These are phyloP conservation scores for Gastrolobium bilobum DNA, from an alignment of 306 rosid genomes.

Conservation along the genomic window DNA sequence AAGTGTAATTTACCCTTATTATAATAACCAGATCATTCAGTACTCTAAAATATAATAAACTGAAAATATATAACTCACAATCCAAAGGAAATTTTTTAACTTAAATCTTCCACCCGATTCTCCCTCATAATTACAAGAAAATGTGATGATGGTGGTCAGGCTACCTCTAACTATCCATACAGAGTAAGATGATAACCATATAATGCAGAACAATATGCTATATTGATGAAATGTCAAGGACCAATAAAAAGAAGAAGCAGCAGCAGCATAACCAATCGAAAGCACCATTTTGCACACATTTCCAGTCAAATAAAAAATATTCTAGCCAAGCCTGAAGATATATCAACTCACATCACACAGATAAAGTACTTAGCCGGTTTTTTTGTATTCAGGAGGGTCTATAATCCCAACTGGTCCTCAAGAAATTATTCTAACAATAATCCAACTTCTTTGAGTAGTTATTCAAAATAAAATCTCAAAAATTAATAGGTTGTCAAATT, in stretches of 20 bases:
- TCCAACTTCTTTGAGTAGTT: background rate
- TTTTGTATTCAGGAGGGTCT: background rate
- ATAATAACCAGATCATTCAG: no score
- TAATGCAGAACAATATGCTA: background rate
- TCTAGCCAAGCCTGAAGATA: constrained; percentile 1
- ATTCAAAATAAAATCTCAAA: background rate
- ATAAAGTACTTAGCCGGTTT: background rate
- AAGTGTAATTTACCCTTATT: no score
- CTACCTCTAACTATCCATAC: constrained; percentile 1
- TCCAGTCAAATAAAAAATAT: background rate
- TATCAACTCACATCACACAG: constrained; percentile 4
- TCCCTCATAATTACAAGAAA: background rate
- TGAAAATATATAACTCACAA: constrained; percentile 5
- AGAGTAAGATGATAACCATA: background rate
- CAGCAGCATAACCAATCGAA: background rate
- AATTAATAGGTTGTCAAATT: background rate
- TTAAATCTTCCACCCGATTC: background rate
- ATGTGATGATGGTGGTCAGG: background rate
- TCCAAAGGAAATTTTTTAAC: background rate
- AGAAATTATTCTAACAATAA: background rate
- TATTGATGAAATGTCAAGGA: background rate
- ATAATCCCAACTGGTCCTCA: constrained; percentile 6
- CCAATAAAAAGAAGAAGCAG: background rate
- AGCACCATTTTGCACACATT: background rate
- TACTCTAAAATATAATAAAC: background rate